Percentiles rank a stretch among this genome's conserved stretches.
Conservation (phyloP, 148 eudicot species). For the Silene uniflora region DNA sequence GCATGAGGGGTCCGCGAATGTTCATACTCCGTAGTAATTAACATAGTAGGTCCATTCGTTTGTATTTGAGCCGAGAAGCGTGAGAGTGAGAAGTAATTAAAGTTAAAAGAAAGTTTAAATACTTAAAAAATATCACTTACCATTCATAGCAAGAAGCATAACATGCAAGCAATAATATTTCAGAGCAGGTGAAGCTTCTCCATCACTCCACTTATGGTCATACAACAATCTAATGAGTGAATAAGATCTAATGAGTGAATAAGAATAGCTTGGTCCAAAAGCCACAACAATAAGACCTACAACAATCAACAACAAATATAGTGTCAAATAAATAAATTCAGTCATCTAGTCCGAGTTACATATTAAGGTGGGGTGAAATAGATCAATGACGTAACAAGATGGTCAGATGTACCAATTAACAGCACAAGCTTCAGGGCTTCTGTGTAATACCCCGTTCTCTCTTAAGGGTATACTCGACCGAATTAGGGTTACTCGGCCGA, state of each 20-base stretch:
- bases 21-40: neutral
- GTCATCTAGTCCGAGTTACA: neutral
- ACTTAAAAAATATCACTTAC: constrained; percentile 31
- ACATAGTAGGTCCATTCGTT: neutral
- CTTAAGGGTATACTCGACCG: too few relatives aligned
- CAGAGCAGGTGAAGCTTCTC: constrained; percentile 94
- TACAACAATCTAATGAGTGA: constrained; percentile 82
- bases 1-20: too few relatives aligned
- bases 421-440: constrained; percentile 88
- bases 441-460: too few relatives aligned
- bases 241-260: constrained; percentile 88
- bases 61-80: neutral
- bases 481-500: too few relatives aligned
- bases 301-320: neutral
- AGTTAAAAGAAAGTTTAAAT: too few relatives aligned
- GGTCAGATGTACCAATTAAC: constrained; percentile 53
- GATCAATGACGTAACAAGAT: neutral
- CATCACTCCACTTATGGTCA: constrained; percentile 96
- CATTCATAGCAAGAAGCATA: constrained; percentile 80
- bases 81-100: neutral
- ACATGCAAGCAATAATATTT: constrained; percentile 78
- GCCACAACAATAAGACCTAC: constrained; percentile 79
- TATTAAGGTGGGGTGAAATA: neutral
- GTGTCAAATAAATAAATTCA: constrained; percentile 3
- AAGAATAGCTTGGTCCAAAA: constrained; percentile 96